Conservation (phyloP, 352 stramenopile species). For the Pythium myriotylum region DNA sequence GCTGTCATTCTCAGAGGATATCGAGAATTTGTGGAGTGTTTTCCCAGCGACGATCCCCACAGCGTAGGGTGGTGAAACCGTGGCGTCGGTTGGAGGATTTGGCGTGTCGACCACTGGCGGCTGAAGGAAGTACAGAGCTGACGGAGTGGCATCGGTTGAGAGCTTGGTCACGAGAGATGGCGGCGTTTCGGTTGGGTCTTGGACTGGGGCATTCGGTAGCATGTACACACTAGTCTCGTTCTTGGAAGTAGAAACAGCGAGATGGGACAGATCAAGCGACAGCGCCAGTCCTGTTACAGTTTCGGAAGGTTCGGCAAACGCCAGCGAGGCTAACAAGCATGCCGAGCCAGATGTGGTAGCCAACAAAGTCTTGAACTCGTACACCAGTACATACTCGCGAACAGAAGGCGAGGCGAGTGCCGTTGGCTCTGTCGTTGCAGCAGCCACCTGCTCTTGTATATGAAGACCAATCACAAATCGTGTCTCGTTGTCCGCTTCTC, state of each 20-base stretch:
- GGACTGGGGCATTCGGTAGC: background rate
- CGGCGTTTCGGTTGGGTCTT: background rate
- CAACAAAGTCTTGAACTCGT: constrained; percentile 11
- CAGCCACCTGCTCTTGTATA: background rate
- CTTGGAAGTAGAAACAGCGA: constrained; percentile 20
- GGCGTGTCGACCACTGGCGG: constrained; percentile 13
- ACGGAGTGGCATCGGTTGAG: background rate
- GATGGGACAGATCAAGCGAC: constrained; percentile 5
- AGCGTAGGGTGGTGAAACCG: constrained; percentile 8
- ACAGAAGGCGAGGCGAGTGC: too few species aligned
- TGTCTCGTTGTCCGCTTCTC: too few species aligned
- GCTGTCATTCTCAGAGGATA: background rate
- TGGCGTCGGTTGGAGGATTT: background rate
- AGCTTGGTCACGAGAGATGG: constrained; percentile 1
- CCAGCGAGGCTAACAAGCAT: background rate
- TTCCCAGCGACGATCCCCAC: constrained; percentile 11
- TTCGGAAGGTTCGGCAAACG: background rate
- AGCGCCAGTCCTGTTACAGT: constrained; percentile 10
- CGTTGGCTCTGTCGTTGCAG: background rate
- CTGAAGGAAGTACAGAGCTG: constrained; percentile 20
- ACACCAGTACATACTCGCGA: constrained; percentile 10
- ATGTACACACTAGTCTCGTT: constrained; percentile 17
- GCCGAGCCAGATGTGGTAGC: background rate
- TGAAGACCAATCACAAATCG: too few species aligned
- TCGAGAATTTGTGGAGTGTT: constrained; percentile 15